These are phyloP conservation scores for Tetrastigma voinierianum DNA, from an alignment of 164 flowering plant genomes.

Conservation along the genomic window DNA sequence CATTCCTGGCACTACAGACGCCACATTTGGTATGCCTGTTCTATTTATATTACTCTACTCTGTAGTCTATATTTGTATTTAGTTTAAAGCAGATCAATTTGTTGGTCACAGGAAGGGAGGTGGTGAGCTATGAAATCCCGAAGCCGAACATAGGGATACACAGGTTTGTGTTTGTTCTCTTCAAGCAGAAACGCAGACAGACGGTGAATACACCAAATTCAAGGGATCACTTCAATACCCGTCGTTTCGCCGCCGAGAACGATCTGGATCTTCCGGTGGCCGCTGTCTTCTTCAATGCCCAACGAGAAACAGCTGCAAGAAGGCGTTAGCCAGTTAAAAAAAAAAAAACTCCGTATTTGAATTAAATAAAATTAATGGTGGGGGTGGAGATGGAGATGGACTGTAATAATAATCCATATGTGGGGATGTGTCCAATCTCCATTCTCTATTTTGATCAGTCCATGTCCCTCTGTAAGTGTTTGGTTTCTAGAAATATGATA, in stretches of 20 bases:
- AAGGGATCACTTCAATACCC: conserved; percentile 69
- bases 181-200: conserved; percentile 52
- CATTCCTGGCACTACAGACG: conserved; percentile 92
- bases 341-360: background rate
- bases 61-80: background rate
- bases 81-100: background rate
- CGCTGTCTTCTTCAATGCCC: conserved; percentile 84
- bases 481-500: conserved; percentile 1
- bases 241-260: conserved; percentile 62
- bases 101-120: conserved; percentile 54
- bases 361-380: background rate
- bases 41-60: background rate
- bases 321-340: conserved; percentile 52
- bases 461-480: background rate
- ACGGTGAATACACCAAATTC: conserved; percentile 41
- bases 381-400: too few relatives aligned
- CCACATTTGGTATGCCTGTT: conserved; percentile 58
- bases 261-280: conserved; percentile 79
- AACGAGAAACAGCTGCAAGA: conserved; percentile 82
- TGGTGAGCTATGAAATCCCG: conserved; percentile 65
- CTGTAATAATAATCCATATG: too few relatives aligned
- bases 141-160: conserved; percentile 86
- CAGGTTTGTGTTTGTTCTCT: conserved; percentile 70
- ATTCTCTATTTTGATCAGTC: background rate
- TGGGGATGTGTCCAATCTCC: background rate